phyloP scores from a whole-genome alignment of 345 rosid species.

The Pistacia atlantica region DNA sequence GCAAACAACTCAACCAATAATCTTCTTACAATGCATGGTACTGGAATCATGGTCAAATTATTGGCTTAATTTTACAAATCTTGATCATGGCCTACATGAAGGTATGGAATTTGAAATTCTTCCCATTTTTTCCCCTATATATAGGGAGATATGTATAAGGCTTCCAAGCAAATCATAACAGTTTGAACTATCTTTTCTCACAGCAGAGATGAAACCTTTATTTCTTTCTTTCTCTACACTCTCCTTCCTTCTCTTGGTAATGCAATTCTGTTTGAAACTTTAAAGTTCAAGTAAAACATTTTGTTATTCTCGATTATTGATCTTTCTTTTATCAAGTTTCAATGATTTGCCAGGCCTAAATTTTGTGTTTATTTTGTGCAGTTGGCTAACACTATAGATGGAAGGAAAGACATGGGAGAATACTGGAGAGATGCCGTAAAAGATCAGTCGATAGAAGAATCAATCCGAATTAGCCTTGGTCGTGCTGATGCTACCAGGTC shows the following conservation, averaged over 20 bases:
- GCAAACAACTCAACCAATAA: too few species aligned
- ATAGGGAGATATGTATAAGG: not conserved
- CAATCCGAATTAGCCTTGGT: slow-evolving; percentile 7
- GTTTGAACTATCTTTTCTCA: not conserved
- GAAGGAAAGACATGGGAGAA: slow-evolving; percentile 18
- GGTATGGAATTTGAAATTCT: slow-evolving; percentile 15
- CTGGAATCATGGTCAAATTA: too few species aligned
- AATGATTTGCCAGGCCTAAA: too few species aligned
- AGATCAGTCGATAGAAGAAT: slow-evolving; percentile 18
- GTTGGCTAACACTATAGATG: slow-evolving; percentile 6
- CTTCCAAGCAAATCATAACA: not conserved
- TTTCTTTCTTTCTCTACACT: not conserved
- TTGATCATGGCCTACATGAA: not conserved
- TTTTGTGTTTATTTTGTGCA: not conserved
- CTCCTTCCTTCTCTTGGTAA: slow-evolving; percentile 12
- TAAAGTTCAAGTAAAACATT: not conserved
- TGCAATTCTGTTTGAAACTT: not conserved
- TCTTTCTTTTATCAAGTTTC: too few species aligned
- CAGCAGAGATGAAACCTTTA: not conserved
- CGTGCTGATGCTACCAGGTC: not conserved
- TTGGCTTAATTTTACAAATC: too few species aligned
- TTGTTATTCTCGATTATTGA: too few species aligned
- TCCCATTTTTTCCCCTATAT: not conserved
- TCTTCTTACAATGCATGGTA: too few species aligned
- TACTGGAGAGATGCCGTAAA: slow-evolving; percentile 16